Evolutionary conservation across 768 basidiomycete genomes (phyloP).

Genomic region (Leccinum broughii): DNA sequence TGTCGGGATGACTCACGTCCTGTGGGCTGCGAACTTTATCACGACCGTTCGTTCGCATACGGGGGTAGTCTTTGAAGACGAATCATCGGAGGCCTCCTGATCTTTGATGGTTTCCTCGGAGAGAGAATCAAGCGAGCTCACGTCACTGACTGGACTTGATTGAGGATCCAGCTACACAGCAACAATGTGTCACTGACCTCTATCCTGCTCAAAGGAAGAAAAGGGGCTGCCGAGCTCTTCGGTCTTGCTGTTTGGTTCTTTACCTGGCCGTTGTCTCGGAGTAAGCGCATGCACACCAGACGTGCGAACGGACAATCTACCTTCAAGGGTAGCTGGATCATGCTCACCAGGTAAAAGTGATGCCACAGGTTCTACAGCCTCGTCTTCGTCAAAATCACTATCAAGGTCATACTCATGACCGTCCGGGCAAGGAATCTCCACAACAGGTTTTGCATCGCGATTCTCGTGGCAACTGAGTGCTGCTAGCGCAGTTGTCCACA

Average conservation of each 20-base stretch:
- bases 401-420: conserved; percentile 25
- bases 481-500: conserved; percentile 12
- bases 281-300: not conserved
- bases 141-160: conserved; percentile 5
- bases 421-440: conserved; percentile 7
- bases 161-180: conserved; percentile 7
- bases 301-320: not conserved
- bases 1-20: conserved; percentile 9
- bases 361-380: not conserved
- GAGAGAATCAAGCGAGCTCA: not conserved
- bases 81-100: not conserved
- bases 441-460: not conserved
- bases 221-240: conserved; percentile 2
- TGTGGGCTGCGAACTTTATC: conserved; percentile 19
- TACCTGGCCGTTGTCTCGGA: conserved; percentile 3
- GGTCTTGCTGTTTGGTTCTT: not conserved
- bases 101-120: conserved; percentile 9
- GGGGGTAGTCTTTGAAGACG: not conserved
- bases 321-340: not conserved
- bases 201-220: conserved; percentile 11
- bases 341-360: not conserved
- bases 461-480: not conserved
- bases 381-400: conserved; percentile 27
- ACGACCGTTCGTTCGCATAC: not conserved
- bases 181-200: conserved; percentile 4